These are phyloP conservation scores for Ascochyta pisi DNA, from an alignment of 2,329 filamentous ascomycete species.

Conservation along the genomic window DNA sequence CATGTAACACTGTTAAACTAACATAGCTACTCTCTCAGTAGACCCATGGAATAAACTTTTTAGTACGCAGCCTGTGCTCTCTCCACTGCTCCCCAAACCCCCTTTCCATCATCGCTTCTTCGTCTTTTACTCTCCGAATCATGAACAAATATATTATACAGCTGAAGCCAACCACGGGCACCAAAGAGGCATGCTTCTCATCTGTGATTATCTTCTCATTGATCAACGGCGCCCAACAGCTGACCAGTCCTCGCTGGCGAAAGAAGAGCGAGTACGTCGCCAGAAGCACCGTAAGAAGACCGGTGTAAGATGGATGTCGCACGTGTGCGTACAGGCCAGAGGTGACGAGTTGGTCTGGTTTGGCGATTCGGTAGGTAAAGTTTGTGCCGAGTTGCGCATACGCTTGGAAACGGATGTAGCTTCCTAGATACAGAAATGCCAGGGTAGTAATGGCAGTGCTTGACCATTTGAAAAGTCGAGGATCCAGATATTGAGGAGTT, in stretches of 20 bases:
- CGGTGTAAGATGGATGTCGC: conserved; percentile 63
- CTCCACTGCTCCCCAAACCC: conserved; percentile 60
- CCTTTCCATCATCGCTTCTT: conserved; percentile 57
- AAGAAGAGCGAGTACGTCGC: conserved; percentile 16
- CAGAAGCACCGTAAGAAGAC: conserved; percentile 47
- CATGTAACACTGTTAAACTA: no score
- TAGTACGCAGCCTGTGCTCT: conserved; percentile 56
- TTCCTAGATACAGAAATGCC: conserved; percentile 10
- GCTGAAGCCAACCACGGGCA: conserved; percentile 7
- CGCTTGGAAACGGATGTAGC: conserved; percentile 46
- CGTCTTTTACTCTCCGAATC: conserved; percentile 18
- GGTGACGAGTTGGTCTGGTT: conserved; percentile 57
- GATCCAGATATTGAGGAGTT: conserved; percentile 12
- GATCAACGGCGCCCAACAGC: conserved; percentile 32
- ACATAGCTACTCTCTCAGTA: neutral
- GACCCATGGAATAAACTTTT: conserved; percentile 56
- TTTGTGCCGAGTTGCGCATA: conserved; percentile 57
- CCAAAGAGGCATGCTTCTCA: conserved; percentile 38
- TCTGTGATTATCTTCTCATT: conserved; percentile 51
- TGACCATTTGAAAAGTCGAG: conserved; percentile 14
- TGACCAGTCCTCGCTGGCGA: conserved; percentile 15
- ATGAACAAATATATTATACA: conserved; percentile 11
- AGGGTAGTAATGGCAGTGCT: neutral
- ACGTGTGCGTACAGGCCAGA: conserved; percentile 58
- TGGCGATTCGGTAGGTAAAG: conserved; percentile 61